phyloP scores from a whole-genome alignment of 2,329 filamentous ascomycete genomes.

The Xylaria sp. region DNA sequence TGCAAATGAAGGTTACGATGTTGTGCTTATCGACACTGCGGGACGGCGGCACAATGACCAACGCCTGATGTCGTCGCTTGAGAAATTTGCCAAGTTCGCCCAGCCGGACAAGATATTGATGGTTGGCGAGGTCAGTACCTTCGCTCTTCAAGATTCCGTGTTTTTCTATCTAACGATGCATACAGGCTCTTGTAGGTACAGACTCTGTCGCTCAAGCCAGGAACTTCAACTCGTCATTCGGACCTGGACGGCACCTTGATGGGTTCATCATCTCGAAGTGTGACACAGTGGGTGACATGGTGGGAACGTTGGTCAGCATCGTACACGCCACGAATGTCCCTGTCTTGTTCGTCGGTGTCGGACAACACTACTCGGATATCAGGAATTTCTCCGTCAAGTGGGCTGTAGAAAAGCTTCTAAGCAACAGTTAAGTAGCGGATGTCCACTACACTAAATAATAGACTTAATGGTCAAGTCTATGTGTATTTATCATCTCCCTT shows the following conservation, averaged over 20 bases:
- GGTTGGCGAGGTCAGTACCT: conserved; percentile 72
- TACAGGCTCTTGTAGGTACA: conserved; percentile 85
- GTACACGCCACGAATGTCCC: conserved; percentile 97
- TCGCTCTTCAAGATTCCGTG: conserved; percentile 8
- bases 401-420: conserved; percentile 74
- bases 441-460: conserved; percentile 1
- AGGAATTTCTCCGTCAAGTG: conserved; percentile 75
- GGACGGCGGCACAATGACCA: conserved; percentile 95
- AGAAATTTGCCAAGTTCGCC: conserved; percentile 97
- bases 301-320: conserved; percentile 93
- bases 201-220: conserved; percentile 95
- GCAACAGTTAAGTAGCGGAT: conserved; percentile 53
- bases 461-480: conserved; percentile 1
- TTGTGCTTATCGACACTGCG: conserved; percentile 96
- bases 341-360: conserved; percentile 86
- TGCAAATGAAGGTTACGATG: conserved; percentile 80
- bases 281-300: conserved; percentile 99
- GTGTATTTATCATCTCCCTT: not conserved
- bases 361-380: conserved; percentile 75
- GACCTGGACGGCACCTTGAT: conserved; percentile 80
- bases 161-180: conserved; percentile 31
- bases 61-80: conserved; percentile 92
- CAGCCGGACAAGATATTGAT: conserved; percentile 98
- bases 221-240: conserved; percentile 96
- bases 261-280: conserved; percentile 99